Percentiles rank a stretch among this genome's conserved stretches.
Evolutionary conservation across 768 basidiomycete species (phyloP).

Genomic region (Tremella mesenterica): DNA sequence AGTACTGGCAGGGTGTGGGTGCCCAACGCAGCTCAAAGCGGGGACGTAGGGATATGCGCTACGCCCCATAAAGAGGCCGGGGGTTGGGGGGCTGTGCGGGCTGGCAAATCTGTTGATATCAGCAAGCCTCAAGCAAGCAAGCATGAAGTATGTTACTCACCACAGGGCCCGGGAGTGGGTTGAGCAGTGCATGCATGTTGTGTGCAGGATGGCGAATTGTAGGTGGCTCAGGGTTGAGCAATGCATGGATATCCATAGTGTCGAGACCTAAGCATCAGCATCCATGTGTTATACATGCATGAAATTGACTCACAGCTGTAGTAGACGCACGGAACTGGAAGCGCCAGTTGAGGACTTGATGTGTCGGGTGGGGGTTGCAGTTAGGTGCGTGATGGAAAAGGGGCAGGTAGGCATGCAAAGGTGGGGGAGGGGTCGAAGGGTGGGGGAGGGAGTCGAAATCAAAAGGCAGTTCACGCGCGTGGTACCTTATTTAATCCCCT

Average conservation of each 20-base stretch:
- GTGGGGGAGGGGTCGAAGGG: too few relatives aligned
- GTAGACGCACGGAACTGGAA: background rate
- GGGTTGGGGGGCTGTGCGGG: background rate
- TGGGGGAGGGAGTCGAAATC: too few relatives aligned
- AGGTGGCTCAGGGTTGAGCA: background rate
- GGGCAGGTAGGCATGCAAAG: too few relatives aligned
- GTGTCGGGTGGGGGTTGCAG: too few relatives aligned
- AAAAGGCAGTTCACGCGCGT: too few relatives aligned
- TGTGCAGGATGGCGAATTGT: background rate
- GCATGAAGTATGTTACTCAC: background rate
- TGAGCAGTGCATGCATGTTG: background rate
- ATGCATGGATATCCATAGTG: background rate
- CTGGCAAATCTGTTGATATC: background rate
- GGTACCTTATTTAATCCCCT: background rate
- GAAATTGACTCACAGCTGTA: background rate
- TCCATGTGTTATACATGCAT: background rate
- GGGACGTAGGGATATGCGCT: background rate
- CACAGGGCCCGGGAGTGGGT: background rate
- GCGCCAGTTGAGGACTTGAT: too few relatives aligned
- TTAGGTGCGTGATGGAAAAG: too few relatives aligned
- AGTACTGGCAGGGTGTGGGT: background rate
- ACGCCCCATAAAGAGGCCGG: background rate
- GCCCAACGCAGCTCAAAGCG: background rate
- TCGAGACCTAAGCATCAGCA: background rate
- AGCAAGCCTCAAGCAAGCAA: background rate